Base-by-base conservation (phyloP, 768 basidiomycete genomes). In the Suillus alpinus region DNA sequence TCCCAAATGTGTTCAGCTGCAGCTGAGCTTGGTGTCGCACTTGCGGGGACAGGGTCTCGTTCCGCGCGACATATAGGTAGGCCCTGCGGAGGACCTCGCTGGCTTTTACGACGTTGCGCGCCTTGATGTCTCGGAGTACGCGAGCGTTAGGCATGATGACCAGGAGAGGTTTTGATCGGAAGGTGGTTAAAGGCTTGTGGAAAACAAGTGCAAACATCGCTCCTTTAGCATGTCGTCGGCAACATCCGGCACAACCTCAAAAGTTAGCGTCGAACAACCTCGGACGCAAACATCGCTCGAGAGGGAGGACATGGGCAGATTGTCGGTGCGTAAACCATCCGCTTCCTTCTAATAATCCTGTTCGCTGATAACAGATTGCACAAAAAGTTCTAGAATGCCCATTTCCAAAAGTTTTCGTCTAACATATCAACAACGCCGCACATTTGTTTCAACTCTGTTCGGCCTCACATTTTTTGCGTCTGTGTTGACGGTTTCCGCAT, bases 11-110 rank as follows among this genome's bases (percentile, higher is more conserved):
- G 75, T 96, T 96, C 55, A 97, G 80, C 69, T 97, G 94, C 62
- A 98, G 77, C 73, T 97, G 95, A 16, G 96, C 96, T 66, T 95
- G 92, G 73, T 95, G 92, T 59, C 96, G 91, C 51, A 98, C 84
- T 70, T 92, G 88, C 2, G 92, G 81, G 16, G 94, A 88, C n/a
- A 98, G 77, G 2, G 88, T 85, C 71, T 92, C 87, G 76, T 98
- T 98, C 62, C 96, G 85, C 26, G 95, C 94, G 66, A 98, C 91
- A 75, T 87, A 94, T 55, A 98, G 86, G 74, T 96, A 95, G 0
- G 96, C 95, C 49, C 93, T 82, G 20, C 95, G 87, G 32, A 87
- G 79, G 51, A 96, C 80, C 73, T 98, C 96, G 71, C 88, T 87
- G 49, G 83, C 83, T 61, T 78, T 77, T 61, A 93, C 89, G 61